Base-by-base conservation (phyloP, 805 yeast genomes). In the Zygosaccharomyces siamensis region DNA sequence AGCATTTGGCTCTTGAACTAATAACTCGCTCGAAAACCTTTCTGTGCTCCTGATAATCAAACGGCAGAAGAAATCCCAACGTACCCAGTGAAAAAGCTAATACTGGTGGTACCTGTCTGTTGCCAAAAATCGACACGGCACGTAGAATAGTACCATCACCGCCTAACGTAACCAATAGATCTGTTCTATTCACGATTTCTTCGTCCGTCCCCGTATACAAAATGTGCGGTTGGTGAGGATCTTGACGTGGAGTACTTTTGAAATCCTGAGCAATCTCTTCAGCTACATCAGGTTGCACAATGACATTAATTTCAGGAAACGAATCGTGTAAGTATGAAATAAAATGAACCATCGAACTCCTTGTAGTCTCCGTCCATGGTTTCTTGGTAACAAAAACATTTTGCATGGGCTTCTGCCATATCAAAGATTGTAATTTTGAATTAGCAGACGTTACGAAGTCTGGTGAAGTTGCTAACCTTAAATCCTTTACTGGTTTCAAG, bases 141-240 rank as follows among this genome's bases (percentile, higher is more conserved):
- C 90, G 77, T 39, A 90, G 67, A 47, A 89, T 88, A 0, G 97
- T 90, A 4, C 98, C 98, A 66, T 90, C 98, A 16, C 98, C 98
- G n/a, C 98, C 98, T 35, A 90, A 67, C 0, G 96, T 86, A 7
- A 90, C 89, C 33, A 90, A 70, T 38, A 90, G 66, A 61, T 90
- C 98, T 0, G 96, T 79, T 57, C 81, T 86, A 8, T 71, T 58
- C 1, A 80, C 75, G 38, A 89, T 79, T 7, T 81, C 84, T 8
- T 72, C 68, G 14, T 66, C 66, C 3, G 76, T 58, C 0, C 95
- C 93, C 0, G 90, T 78, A 59, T 74, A 80, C 1, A 87, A 56
- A 5, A 69, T 57, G 56, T 67, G 75, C 5, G 71, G 72, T 18
- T 62, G 62, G 43, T 55, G 57, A 8, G 56, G 69, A 54, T 45